A percentile compares a stretch with the other conserved stretches of the same genome.
These are phyloP conservation scores for Cytospora paraplurivora DNA, from an alignment of 2,329 filamentous ascomycete genomes.

Conservation along the genomic window DNA sequence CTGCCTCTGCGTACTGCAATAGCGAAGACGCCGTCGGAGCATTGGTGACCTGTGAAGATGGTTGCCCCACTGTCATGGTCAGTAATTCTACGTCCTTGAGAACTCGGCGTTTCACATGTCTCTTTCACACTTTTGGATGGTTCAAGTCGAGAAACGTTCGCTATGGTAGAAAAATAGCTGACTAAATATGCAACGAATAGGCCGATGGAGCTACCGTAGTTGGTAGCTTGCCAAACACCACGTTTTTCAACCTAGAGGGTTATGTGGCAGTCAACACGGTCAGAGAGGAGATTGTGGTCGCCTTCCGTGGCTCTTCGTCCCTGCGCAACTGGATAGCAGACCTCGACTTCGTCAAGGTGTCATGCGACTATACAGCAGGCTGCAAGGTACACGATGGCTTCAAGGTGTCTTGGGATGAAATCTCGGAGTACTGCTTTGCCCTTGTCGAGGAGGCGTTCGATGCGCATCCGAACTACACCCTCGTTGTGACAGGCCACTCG, in stretches of 20 bases:
- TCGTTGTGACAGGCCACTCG: slow-evolving; percentile 68
- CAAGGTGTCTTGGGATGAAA: slow-evolving; percentile 58
- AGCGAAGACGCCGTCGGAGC: slow-evolving; percentile 42
- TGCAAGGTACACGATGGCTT: slow-evolving; percentile 63
- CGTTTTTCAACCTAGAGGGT: slow-evolving; percentile 44
- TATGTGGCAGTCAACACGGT: slow-evolving; percentile 54
- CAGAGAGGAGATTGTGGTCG: slow-evolving; percentile 57
- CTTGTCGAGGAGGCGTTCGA: slow-evolving; percentile 48
- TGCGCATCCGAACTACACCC: slow-evolving; percentile 52
- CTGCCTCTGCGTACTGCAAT: slow-evolving; percentile 58
- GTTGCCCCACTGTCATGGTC: slow-evolving; percentile 47
- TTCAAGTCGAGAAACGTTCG: not conserved
- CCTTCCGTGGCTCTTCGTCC: slow-evolving; percentile 60
- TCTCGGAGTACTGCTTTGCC: slow-evolving; percentile 44
- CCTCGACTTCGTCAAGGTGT: slow-evolving; percentile 44
- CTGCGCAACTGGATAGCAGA: slow-evolving; percentile 65
- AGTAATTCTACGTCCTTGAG: not conserved
- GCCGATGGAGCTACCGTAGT: slow-evolving; percentile 47
- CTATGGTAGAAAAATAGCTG: not conserved
- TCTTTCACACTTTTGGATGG: not conserved
- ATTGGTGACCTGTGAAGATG: slow-evolving; percentile 45
- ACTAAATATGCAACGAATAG: not conserved
- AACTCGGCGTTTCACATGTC: not conserved
- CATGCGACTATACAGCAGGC: slow-evolving; percentile 41
- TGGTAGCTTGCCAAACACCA: slow-evolving; percentile 41